Conservation (phyloP, 495 filamentous ascomycete genomes). For the Trichoderma virens region DNA sequence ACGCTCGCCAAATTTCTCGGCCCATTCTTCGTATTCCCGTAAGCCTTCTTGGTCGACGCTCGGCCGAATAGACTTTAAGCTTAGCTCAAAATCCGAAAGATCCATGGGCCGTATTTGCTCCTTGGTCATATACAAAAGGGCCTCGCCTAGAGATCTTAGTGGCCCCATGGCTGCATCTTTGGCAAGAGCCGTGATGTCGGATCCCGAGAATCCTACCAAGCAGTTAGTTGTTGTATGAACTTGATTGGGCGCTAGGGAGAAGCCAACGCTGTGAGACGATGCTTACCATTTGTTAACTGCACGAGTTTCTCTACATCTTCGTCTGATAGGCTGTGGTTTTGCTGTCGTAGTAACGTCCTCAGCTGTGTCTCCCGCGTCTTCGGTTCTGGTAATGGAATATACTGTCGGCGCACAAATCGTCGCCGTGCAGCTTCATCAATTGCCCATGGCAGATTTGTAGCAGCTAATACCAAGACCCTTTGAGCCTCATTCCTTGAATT, state of each 20-base stretch:
- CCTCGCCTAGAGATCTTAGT: conserved; percentile 82
- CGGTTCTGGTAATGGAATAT: conserved; percentile 87
- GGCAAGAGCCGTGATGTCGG: conserved; percentile 92
- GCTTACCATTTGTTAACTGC: conserved; percentile 75
- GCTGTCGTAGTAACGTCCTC: conserved; percentile 67
- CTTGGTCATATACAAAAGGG: conserved; percentile 80
- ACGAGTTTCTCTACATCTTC: conserved; percentile 71
- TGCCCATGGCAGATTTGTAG: conserved; percentile 95
- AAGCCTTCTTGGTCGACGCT: conserved; percentile 83
- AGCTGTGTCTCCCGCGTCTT: conserved; percentile 73
- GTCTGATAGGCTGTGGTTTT: conserved; percentile 73
- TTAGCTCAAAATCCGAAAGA: conserved; percentile 76
- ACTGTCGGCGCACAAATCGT: conserved; percentile 88
- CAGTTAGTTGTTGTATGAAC: conserved; percentile 9
- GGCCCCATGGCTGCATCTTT: conserved; percentile 99
- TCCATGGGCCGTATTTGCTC: conserved; percentile 88
- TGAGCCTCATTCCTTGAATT: conserved; percentile 74
- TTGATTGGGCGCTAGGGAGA: neutral
- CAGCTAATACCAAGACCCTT: conserved; percentile 86
- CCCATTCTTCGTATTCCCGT: conserved; percentile 89
- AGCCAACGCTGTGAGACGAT: neutral
- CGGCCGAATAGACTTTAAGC: conserved; percentile 77
- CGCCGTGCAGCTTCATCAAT: conserved; percentile 93
- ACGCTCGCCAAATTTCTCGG: conserved; percentile 82
- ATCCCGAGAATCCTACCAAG: conserved; percentile 79